Percentiles rank a stretch among this genome's conserved stretches.
These are phyloP conservation scores for Pseudogymnoascus sp. DNA, from an alignment of 2,329 filamentous ascomycete species.

Conservation along the genomic window DNA sequence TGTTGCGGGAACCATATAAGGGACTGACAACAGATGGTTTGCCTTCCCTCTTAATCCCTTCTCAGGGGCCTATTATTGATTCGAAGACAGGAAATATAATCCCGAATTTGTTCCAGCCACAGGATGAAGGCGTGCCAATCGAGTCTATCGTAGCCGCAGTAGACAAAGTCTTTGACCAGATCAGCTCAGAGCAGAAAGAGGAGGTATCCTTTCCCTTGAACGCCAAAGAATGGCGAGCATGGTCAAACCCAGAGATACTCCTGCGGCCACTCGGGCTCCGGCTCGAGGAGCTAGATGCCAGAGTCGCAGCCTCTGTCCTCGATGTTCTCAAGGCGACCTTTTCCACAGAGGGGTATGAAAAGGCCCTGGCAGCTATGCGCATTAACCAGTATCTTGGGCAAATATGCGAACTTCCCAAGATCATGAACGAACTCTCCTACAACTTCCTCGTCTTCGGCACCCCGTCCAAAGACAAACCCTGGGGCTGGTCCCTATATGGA, in stretches of 20 bases:
- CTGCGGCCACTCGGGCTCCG: slow-evolving; percentile 12
- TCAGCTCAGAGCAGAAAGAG: slow-evolving; percentile 9
- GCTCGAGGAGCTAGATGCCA: slow-evolving; percentile 11
- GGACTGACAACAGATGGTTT: slow-evolving; percentile 26
- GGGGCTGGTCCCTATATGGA: slow-evolving; percentile 46
- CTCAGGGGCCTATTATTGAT: slow-evolving; percentile 48
- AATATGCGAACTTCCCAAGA: slow-evolving; percentile 10
- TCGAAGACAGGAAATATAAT: slow-evolving; percentile 42
- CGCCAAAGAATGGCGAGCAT: slow-evolving; percentile 26
- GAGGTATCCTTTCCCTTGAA: slow-evolving; percentile 54
- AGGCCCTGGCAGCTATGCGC: slow-evolving; percentile 12
- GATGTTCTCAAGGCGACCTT: slow-evolving; percentile 13
- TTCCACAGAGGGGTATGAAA: slow-evolving; percentile 14
- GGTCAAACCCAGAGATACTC: slow-evolving; percentile 17
- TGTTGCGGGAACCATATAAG: slow-evolving; percentile 36
- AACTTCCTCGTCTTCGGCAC: slow-evolving; percentile 16
- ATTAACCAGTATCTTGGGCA: slow-evolving; percentile 16
- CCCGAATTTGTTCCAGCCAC: slow-evolving; percentile 11
- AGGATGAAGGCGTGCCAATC: slow-evolving; percentile 22
- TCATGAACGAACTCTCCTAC: slow-evolving; percentile 15
- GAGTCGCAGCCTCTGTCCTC: slow-evolving; percentile 10
- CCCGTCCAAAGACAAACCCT: slow-evolving; percentile 13
- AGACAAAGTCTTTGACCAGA: slow-evolving; percentile 9
- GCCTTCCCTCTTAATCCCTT: slow-evolving; percentile 30
- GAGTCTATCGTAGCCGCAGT: slow-evolving; percentile 43